Percentiles rank a stretch among this genome's conserved stretches.
These are phyloP conservation scores for Wickerhamiella domercqiae DNA, from an alignment of 805 yeast genomes.

Conservation along the genomic window DNA sequence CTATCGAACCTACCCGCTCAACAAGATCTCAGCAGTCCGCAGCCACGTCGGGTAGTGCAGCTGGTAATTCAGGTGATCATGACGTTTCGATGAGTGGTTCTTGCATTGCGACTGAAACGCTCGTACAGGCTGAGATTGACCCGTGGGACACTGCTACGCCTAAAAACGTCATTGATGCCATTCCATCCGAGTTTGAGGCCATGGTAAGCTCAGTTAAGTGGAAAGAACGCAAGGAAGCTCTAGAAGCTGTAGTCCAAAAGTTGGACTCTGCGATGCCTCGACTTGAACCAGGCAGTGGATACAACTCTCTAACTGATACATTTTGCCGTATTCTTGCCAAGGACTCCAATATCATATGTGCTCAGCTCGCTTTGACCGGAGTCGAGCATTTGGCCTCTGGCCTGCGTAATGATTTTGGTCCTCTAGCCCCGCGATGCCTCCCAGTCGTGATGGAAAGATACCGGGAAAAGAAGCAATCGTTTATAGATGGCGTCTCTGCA, in stretches of 20 bases:
- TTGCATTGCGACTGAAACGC: slow-evolving; percentile 8
- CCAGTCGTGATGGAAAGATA: slow-evolving; percentile 65
- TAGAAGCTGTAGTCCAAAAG: slow-evolving; percentile 37
- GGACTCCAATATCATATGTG: slow-evolving; percentile 84
- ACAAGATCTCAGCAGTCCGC: slow-evolving; percentile 6
- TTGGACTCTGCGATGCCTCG: slow-evolving; percentile 31
- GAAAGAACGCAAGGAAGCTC: slow-evolving; percentile 82
- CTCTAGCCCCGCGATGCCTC: slow-evolving; percentile 34
- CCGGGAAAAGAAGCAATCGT: slow-evolving; percentile 74
- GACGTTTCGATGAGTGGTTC: neutral
- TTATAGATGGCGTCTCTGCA: slow-evolving; percentile 50
- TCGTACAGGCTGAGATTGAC: slow-evolving; percentile 29
- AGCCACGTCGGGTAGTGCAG: slow-evolving; percentile 2
- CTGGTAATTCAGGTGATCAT: neutral
- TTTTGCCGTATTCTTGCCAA: slow-evolving; percentile 53
- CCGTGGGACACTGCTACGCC: slow-evolving; percentile 61
- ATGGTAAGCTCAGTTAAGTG: slow-evolving; percentile 54
- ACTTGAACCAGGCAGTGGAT: slow-evolving; percentile 45
- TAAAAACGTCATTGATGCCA: slow-evolving; percentile 44
- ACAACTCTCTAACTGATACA: slow-evolving; percentile 41
- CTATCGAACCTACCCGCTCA: slow-evolving; percentile 5
- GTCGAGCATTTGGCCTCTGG: slow-evolving; percentile 50
- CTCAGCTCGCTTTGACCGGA: slow-evolving; percentile 58
- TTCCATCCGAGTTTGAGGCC: slow-evolving; percentile 47
- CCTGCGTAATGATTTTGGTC: slow-evolving; percentile 35